Percentiles rank a stretch among this genome's conserved stretches.
Evolutionary conservation across 2,329 filamentous ascomycete species (phyloP).

Genomic region (Aspergillus sp.): DNA sequence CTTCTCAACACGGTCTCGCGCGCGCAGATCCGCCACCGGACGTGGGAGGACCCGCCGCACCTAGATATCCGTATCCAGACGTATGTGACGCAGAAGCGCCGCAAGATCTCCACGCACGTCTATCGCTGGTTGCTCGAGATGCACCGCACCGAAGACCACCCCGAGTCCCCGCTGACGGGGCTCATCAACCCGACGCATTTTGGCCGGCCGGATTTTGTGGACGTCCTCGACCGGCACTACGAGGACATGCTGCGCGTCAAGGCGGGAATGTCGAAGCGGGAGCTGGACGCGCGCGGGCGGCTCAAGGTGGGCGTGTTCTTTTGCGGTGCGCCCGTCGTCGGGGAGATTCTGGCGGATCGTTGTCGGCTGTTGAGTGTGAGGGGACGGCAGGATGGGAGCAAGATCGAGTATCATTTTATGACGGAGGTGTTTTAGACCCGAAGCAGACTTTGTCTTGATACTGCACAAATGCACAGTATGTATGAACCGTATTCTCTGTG

Average conservation of each 20-base stretch:
- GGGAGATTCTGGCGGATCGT: constrained; percentile 2
- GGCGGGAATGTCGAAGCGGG: constrained; percentile 1
- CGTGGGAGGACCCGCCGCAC: not conserved
- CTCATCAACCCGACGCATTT: constrained; percentile 6
- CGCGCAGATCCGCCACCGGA: not conserved
- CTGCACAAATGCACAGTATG: too few species aligned
- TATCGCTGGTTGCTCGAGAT: constrained; percentile 6
- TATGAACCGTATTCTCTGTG: too few species aligned
- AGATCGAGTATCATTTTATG: constrained; percentile 7
- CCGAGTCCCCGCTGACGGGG: constrained; percentile 3
- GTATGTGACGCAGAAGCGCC: constrained; percentile 1
- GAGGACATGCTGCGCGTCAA: constrained; percentile 1
- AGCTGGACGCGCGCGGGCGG: not conserved
- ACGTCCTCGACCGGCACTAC: not conserved
- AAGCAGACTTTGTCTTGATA: too few species aligned
- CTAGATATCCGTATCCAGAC: constrained; percentile 2
- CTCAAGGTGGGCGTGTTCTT: constrained; percentile 3
- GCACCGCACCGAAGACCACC: constrained; percentile 5
- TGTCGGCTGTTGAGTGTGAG: not conserved
- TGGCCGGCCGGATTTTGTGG: constrained; percentile 4
- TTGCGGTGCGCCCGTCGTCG: constrained; percentile 3
- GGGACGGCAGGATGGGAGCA: constrained; percentile 5
- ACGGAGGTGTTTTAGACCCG: not conserved
- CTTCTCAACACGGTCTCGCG: not conserved
- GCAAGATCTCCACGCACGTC: constrained; percentile 3